Conservation (phyloP, 169 alveolate species). For the Amoebophrya sp. region DNA sequence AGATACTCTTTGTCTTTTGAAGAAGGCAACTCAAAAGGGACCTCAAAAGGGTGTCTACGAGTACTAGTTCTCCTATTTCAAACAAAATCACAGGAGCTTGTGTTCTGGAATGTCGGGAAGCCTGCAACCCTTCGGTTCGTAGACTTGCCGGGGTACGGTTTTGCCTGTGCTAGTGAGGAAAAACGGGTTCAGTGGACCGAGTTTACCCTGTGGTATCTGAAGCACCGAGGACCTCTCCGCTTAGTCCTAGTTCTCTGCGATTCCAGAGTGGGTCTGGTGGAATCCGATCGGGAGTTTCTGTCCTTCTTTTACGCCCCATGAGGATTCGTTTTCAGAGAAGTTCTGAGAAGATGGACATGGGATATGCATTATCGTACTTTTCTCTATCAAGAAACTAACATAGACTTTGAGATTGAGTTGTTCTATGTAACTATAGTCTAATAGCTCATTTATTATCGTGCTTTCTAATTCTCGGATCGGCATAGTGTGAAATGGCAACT, state of each 20-base stretch:
- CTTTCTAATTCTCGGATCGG: too few relatives aligned
- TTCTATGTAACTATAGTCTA: background rate
- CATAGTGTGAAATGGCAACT: conserved; percentile 20
- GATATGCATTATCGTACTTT: background rate
- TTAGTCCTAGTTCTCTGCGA: conserved; percentile 46
- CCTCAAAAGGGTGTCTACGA: background rate
- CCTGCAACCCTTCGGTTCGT: conserved; percentile 40
- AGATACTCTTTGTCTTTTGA: background rate
- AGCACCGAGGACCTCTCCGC: conserved; percentile 35
- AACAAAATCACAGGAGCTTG: conserved; percentile 46
- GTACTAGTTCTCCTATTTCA: background rate
- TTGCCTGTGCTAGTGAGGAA: conserved; percentile 46
- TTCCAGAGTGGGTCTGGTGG: conserved; percentile 26
- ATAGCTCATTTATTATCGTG: too few relatives aligned
- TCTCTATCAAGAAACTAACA: background rate
- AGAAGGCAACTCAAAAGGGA: background rate
- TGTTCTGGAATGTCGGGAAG: conserved; percentile 44
- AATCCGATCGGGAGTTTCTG: background rate
- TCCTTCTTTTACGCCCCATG: background rate
- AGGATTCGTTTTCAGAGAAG: background rate
- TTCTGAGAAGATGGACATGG: background rate
- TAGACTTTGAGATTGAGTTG: background rate
- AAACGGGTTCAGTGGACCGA: conserved; percentile 53
- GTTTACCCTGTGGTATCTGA: conserved; percentile 44
- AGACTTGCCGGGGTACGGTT: conserved; percentile 55